Base-by-base conservation (phyloP, 2,329 filamentous ascomycete species). In the Knufia fluminis region DNA sequence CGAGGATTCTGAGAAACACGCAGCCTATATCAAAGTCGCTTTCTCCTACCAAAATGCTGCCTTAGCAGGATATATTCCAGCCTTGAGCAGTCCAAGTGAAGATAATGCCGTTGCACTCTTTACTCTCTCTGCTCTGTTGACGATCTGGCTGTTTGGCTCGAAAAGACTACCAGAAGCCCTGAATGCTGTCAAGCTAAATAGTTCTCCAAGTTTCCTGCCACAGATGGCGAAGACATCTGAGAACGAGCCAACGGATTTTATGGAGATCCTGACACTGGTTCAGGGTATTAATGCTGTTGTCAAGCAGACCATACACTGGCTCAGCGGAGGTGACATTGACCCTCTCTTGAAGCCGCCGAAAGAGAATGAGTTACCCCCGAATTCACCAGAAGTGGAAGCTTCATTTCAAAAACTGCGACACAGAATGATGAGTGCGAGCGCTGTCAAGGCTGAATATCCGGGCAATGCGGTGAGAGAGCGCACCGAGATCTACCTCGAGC, bases 51-150 rank as follows among this genome's bases (percentile, higher is more conserved):
- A 60, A 33, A 56, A 60, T 40, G 52, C 51, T 16, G 58, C 58
- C 6, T 48, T 60, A 14, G 54, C 54, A 26, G 54, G 52, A 3
- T 60, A 57, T 32, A 58, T 58, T 23, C 58, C 58, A 1, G 54
- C 51, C 7, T 51, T 58, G 42, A 57, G 48, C 38, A 55, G 51
- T 24, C 56, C 57, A 3, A 56, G 41, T 32, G 52, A 56, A 46
- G 50, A 56, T 9, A 60, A 60, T 39, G 52, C 54, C 19, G 54
- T 57, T 20, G 58, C 58, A 7, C 50, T 60, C 8, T 60, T 60
- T 43, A 53, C 50, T 8, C 48, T 57, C 2, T 60, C 58, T 12
- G 44, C 57, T 3, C 49, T 58, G 16, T 48, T 59, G n/a, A 57
- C 56, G 10, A 48, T 59, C 14, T 57, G 55, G 55, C 52, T 56